Conservation (phyloP, 1,284 basidiomycete species). For the Puccinia hordei region DNA sequence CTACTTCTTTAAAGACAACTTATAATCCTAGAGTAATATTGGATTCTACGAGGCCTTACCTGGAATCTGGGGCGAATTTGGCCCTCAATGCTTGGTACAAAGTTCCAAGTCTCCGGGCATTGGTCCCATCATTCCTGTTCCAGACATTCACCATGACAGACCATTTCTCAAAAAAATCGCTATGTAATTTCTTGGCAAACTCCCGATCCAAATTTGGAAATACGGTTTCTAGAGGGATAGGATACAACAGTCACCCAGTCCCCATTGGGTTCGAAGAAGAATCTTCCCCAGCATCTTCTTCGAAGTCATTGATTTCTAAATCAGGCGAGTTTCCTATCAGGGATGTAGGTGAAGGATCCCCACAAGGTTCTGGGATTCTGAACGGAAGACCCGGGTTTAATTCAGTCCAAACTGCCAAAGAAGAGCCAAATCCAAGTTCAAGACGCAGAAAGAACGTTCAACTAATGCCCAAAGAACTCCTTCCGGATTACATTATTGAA, state of each 20-base stretch:
- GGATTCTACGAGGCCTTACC: slow-evolving; percentile 1
- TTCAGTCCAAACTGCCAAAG: too few species aligned
- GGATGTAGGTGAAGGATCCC: not conserved
- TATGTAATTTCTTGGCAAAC: not conserved
- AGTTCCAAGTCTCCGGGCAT: not conserved
- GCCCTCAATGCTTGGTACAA: not conserved
- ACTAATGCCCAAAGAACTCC: not conserved
- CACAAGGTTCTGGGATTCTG: not conserved
- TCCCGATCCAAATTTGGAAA: not conserved
- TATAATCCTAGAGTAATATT: not conserved
- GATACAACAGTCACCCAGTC: not conserved
- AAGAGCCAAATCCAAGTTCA: not conserved
- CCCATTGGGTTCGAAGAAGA: not conserved
- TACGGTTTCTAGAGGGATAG: not conserved
- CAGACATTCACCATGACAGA: not conserved
- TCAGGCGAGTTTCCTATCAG: not conserved
- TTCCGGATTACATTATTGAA: not conserved
- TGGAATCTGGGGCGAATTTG: not conserved
- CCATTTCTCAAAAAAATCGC: not conserved
- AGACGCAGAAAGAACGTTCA: not conserved
- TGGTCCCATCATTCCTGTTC: not conserved
- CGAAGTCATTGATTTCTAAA: not conserved
- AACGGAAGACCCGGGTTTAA: not conserved
- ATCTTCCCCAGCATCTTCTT: not conserved
- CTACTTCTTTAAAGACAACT: not conserved